Percentiles rank a stretch among this genome's conserved stretches.
These are phyloP conservation scores for Volvox carteri DNA, from an alignment of 163 green algal genomes.

Conservation along the genomic window DNA sequence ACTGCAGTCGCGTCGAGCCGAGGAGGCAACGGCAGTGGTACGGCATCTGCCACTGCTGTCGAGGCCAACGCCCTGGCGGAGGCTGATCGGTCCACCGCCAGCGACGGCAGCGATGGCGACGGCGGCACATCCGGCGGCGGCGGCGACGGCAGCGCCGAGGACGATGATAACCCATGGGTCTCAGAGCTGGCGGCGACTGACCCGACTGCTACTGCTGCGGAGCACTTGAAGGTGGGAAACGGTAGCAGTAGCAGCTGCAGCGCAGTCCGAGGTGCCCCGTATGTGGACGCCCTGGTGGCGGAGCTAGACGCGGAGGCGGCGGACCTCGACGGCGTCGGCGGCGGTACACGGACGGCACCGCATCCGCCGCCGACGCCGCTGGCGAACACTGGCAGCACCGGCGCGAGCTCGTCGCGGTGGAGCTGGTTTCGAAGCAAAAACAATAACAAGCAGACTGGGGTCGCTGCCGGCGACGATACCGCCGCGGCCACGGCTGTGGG, in stretches of 20 bases:
- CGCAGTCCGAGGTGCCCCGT: not conserved
- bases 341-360: not conserved
- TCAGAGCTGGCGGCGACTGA: not conserved
- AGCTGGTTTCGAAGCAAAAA: not conserved
- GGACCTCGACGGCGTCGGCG: conserved; percentile 38
- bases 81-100: not conserved
- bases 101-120: not conserved
- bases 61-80: not conserved
- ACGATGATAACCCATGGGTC: not conserved
- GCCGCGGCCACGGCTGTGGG: not conserved
- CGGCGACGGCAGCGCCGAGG: not conserved
- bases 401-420: not conserved
- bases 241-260: not conserved
- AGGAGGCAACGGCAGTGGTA: conserved; percentile 7
- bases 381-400: not conserved
- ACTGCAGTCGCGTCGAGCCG: too few relatives aligned
- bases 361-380: not conserved
- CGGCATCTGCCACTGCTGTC: not conserved
- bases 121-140: not conserved
- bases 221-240: not conserved
- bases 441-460: not conserved
- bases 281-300: conserved; percentile 30
- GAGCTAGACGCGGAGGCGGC: conserved; percentile 44
- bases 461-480: not conserved
- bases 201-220: not conserved